phyloP scores from a whole-genome alignment of 257 asterid species.

The Haberlea rhodopensis region DNA sequence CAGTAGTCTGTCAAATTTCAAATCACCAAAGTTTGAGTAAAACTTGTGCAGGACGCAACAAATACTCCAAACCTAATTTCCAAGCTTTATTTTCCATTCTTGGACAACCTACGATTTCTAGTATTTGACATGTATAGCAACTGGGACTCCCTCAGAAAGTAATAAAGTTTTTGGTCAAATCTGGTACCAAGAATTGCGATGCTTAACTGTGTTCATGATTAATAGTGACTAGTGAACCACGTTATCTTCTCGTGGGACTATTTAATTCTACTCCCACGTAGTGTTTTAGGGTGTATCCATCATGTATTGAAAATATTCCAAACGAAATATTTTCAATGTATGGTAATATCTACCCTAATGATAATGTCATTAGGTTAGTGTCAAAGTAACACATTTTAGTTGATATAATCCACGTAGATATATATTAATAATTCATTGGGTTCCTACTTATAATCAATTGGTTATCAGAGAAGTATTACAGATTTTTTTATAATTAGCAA shows the following conservation, averaged over 20 bases:
- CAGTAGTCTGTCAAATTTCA: conserved; percentile 35
- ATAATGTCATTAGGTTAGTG: no score
- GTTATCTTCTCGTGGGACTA: background rate
- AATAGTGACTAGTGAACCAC: no score
- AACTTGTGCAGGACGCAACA: conserved; percentile 52
- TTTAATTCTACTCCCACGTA: conserved; percentile 1
- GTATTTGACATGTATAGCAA: conserved; percentile 25
- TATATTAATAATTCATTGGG: no score
- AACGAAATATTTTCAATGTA: no score
- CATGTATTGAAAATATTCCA: no score
- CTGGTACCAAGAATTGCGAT: conserved; percentile 48
- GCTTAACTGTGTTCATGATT: conserved; percentile 63
- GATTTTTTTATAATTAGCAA: no score
- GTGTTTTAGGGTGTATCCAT: no score
- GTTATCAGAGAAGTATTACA: no score
- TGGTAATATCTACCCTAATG: no score
- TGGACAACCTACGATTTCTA: background rate
- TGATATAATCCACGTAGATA: no score
- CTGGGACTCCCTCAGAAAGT: conserved; percentile 32
- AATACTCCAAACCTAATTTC: conserved; percentile 27
- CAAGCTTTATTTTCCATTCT: conserved; percentile 4
- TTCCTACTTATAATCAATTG: no score
- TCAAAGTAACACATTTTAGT: no score
- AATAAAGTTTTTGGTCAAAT: conserved; percentile 36
- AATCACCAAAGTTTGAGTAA: conserved; percentile 26